A percentile compares a stretch with the other conserved stretches of the same genome.
Evolutionary conservation across 106 monocot genomes (phyloP).

Genomic region (Allium fistulosum): DNA sequence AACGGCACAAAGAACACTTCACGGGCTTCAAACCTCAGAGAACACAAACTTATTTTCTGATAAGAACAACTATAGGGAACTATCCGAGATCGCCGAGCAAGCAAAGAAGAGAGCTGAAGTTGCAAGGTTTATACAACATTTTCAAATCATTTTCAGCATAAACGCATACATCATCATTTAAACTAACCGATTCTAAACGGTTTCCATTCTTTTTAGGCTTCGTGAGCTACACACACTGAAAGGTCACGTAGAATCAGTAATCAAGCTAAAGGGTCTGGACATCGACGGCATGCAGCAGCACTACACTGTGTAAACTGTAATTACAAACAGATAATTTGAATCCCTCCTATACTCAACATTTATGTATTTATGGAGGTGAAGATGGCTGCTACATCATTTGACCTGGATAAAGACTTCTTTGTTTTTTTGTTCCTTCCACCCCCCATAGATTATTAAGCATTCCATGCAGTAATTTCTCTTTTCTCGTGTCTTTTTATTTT

Average conservation of each 20-base stretch:
- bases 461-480: background rate
- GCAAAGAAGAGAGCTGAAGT: conserved; percentile 67
- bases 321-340: background rate
- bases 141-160: background rate
- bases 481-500: background rate
- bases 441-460: background rate
- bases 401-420: background rate
- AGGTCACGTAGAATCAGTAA: conserved; percentile 12
- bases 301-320: conserved; percentile 7
- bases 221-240: conserved; percentile 10
- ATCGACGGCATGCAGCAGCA: conserved; percentile 10
- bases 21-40: conserved; percentile 19
- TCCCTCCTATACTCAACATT: background rate
- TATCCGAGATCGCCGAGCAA: conserved; percentile 75
- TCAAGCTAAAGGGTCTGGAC: conserved; percentile 12
- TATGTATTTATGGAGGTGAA: background rate
- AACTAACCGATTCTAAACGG: background rate
- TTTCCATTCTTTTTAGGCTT: background rate
- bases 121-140: conserved; percentile 30
- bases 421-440: background rate
- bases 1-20: conserved; percentile 18
- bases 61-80: conserved; percentile 45
- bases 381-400: background rate
- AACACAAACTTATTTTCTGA: conserved; percentile 14
- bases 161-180: background rate